Base-by-base conservation (phyloP, 495 filamentous ascomycete genomes). In the Daldinia loculata region DNA sequence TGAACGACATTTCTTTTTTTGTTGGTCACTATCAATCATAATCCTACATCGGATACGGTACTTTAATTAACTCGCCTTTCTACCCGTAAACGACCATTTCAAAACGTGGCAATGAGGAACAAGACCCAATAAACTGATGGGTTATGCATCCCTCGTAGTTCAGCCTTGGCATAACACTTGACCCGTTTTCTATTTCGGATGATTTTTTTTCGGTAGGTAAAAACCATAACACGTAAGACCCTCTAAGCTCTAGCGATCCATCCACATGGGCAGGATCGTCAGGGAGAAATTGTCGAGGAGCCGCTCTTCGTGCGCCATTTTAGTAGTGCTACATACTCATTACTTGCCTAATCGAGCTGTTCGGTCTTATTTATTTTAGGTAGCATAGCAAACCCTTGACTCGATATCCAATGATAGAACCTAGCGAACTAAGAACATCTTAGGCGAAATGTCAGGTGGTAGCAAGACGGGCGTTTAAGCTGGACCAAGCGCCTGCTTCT, bases 131-230 rank as follows among this genome's bases (percentile, higher is more conserved):
- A 14, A 55, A 45, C 60, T 19, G 53, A 36, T 36, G 17, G 29
- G 29, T 24, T 32, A 19, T 56, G n/a, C 53, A 56, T 34, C 27
- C 29, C 53, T 36, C 53, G 29, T 56, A 56, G 29, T 22, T 57
- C 39, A 32, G 61, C 15, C 70, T 73, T 73, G 58, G 66, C 70
- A 39, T 63, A 59, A 53, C 53, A 66, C 66, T 66, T 73, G 70
- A 66, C 70, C 70, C 70, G 62, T 62, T 73, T 73, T 73, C 66
- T 65, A 73, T 69, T 58, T 69, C 70, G 69, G 64, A 30, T 72
- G 52, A 36, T 67, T 62, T 56, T 50, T 50, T 52, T 53, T 63
- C 63, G 70, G 61, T 68, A 64, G 45, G 58, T 61, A 39, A 52
- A 24, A n/a, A 38, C 55, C 12, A 39, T 39, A 26, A 22, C 26